Base-by-base conservation (phyloP, 768 basidiomycete species). In the Heimioporus sp. region DNA sequence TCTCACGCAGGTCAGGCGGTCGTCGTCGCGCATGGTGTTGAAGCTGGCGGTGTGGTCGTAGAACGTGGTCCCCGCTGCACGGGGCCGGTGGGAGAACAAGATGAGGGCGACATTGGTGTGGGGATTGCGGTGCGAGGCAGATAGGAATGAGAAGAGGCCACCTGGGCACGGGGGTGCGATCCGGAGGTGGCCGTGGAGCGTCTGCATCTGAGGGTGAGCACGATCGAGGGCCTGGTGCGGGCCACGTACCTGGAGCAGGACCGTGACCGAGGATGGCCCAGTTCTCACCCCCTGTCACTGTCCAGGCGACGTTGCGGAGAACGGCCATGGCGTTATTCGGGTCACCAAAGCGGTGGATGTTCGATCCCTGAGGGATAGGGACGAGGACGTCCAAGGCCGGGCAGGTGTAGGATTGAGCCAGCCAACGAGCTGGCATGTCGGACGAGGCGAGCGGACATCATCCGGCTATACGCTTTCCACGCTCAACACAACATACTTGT, bases 21-120 rank as follows among this genome's bases (percentile, higher is more conserved):
- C 95, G 62, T 87, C 90, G n/a, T 96, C 94, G 16, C 88, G 76
- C 37, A 93, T 80, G 0, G 90, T 87, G 19, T 91, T 92, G 65
- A 98, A 98, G 3, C 94, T 82, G 3, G 94, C 92, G 0, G 92
- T 89, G 63, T 88, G 97, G 70, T 98, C 95, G 54, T 89, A 88
- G 72, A 98, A 98, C 11, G 80, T 89, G 9, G 86, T 85, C 0
- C 81, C 81, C 0, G 76, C 71, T 2, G 74, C 73, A 17, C 77
- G 73, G 2, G 78, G 73, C 16, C 83, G 77, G 54, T 87, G 83
- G 0, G 83, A 77, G 55, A 90, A 90, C 1, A 86, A 83, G 10
- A 91, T 86, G 32, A 83, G 65, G 15, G 76, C 72, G 32, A 90
- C 63, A 30, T 68, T 68, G 9, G 74, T 62, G 54, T 78, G 78